Evolutionary conservation across 2,329 filamentous ascomycete species (phyloP), one percentile per base, ranked within the genome.

Genomic region (Penicillium sp.): DNA sequence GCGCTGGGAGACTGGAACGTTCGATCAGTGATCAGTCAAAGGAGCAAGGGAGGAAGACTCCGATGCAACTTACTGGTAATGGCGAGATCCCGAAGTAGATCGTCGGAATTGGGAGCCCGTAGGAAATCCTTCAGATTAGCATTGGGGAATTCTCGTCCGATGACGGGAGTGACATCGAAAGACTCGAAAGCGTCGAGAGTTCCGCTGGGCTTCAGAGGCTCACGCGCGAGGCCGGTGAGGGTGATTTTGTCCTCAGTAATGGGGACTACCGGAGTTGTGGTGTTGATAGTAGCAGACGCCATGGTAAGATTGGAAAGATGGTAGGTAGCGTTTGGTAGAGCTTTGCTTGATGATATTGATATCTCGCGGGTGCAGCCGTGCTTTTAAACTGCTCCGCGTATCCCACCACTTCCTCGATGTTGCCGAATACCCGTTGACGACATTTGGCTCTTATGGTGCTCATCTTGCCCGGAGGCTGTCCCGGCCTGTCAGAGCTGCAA

Each of bases 151-250:
- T 80, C 77, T 16, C 68, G 68, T 12, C 77, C 77, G 53, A 80
- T 79, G 14, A 74, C 66, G 7, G 77, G 76, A 2, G 77, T 80
- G 2, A 77, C 65, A 46, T 80, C 77, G 44, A 77, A 75, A 8
- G 63, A 72, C 12, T 75, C 65, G 50, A 72, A 77, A 10, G 67
- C 52, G 14, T 78, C 69, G 0, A 79, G 63, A 0, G 61, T 59
- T 13, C 74, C 75, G 9, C 55, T 66, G 11, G 67, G 62, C 50
- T 72, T 64, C 13, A 78, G 50, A 2, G 71, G 70, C 28, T 61
- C 56, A 27, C 54, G 53, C 12, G 55, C 54, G 11, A 51, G 48
- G 11, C 49, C 40, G 27, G 60, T 60, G 8, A 54, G 25, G 1
- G 34, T 42, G 22, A 50, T 44, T 35, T 58, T 48, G 34, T 51